Conservation (phyloP, 2,329 filamentous ascomycete genomes). For the Botrytis fabae region DNA sequence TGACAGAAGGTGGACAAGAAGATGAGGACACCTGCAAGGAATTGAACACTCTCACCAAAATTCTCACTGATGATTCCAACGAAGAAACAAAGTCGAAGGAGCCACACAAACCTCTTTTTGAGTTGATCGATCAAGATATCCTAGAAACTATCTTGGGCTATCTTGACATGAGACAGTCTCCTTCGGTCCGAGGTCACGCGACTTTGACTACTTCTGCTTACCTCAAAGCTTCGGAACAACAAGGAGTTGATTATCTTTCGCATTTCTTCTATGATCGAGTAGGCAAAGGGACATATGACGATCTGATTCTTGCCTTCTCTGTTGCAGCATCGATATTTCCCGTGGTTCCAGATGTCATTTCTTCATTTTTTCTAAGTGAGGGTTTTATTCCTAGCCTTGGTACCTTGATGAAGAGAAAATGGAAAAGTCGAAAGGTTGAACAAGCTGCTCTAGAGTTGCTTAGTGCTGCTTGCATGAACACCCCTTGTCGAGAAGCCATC, state of each 20-base stretch:
- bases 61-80: slow-evolving; percentile 53
- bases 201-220: slow-evolving; percentile 81
- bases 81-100: slow-evolving; percentile 31
- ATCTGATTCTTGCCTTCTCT: slow-evolving; percentile 88
- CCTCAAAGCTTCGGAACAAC: slow-evolving; percentile 72
- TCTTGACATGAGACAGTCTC: slow-evolving; percentile 78
- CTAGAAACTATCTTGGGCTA: slow-evolving; percentile 85
- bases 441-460: slow-evolving; percentile 84
- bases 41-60: slow-evolving; percentile 58
- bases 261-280: slow-evolving; percentile 74
- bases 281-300: slow-evolving; percentile 75
- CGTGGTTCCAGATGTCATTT: slow-evolving; percentile 72
- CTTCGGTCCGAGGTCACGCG: slow-evolving; percentile 75
- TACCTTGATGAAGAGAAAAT: slow-evolving; percentile 73
- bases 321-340: slow-evolving; percentile 89
- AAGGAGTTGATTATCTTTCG: slow-evolving; percentile 68
- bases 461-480: slow-evolving; percentile 87
- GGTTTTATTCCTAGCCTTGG: slow-evolving; percentile 79
- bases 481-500: slow-evolving; percentile 78
- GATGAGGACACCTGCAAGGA: slow-evolving; percentile 67
- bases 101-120: slow-evolving; percentile 45
- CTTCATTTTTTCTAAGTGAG: slow-evolving; percentile 81
- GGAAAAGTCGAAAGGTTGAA: slow-evolving; percentile 84
- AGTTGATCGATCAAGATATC: slow-evolving; percentile 69
- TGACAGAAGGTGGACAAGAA: slow-evolving; percentile 89